Evolutionary conservation across 768 basidiomycete genomes (phyloP).

Genomic region (Pisolithus marmoratus): DNA sequence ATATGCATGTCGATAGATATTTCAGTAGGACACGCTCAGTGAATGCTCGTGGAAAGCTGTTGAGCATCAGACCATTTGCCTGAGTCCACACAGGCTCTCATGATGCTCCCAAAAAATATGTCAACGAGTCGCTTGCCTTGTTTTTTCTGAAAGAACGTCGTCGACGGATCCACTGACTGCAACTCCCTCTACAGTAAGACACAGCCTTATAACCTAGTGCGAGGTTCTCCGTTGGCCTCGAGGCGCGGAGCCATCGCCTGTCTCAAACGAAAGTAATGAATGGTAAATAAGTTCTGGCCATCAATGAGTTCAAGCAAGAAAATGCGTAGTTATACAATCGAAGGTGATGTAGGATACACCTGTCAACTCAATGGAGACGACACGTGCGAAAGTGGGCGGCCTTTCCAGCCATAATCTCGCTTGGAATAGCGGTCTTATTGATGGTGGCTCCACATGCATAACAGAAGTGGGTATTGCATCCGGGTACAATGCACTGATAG

Average conservation of each 20-base stretch:
- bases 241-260: not conserved
- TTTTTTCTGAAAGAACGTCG: too few species aligned
- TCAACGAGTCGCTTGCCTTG: too few species aligned
- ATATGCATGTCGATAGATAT: too few species aligned
- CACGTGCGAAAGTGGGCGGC: slow-evolving; percentile 29
- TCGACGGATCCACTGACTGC: too few species aligned
- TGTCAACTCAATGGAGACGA: slow-evolving; percentile 16
- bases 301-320: too few species aligned
- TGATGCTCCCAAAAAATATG: too few species aligned
- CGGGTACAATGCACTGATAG: slow-evolving; percentile 48
- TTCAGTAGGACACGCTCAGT: too few species aligned
- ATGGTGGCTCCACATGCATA: slow-evolving; percentile 45
- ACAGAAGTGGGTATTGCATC: slow-evolving; percentile 55
- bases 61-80: too few species aligned
- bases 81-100: too few species aligned
- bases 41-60: too few species aligned
- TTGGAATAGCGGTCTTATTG: slow-evolving; percentile 31
- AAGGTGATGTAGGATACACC: not conserved
- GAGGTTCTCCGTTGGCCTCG: not conserved
- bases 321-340: not conserved
- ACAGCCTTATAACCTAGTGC: not conserved
- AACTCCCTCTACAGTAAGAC: too few species aligned
- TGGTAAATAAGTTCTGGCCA: too few species aligned
- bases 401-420: slow-evolving; percentile 29
- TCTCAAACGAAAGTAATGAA: not conserved